Conservation (phyloP, 73 alveolate species). For the Effrenium voratum region DNA sequence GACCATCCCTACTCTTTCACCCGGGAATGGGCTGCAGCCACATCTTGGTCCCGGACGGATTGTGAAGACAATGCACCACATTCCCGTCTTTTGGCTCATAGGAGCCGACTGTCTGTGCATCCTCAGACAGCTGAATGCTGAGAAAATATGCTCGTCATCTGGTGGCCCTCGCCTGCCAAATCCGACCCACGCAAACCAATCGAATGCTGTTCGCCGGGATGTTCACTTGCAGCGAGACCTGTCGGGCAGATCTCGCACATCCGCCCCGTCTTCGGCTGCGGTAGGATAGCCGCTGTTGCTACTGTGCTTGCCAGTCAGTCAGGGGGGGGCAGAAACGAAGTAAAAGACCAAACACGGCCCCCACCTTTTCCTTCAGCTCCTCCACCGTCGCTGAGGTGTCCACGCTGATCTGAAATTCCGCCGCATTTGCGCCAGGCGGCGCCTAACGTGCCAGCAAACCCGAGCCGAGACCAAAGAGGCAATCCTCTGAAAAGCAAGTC, state of each 20-base stretch:
- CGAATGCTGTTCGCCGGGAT: conserved; percentile 85
- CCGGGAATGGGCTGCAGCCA: not conserved
- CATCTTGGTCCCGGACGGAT: not conserved
- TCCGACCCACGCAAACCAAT: conserved; percentile 70
- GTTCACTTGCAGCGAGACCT: not conserved
- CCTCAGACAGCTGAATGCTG: too few species aligned
- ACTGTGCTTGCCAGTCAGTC: not conserved
- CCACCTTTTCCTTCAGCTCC: conserved; percentile 74
- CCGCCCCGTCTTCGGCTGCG: not conserved
- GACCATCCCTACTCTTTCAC: too few species aligned
- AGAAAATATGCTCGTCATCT: too few species aligned
- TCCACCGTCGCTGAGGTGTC: conserved; percentile 67
- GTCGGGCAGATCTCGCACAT: not conserved
- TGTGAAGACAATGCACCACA: conserved; percentile 82
- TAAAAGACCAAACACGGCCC: not conserved
- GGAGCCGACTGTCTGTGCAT: conserved; percentile 76
- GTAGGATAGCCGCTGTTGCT: not conserved
- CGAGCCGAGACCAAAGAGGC: not conserved
- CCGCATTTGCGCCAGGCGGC: conserved; percentile 34
- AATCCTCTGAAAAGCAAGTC: not conserved
- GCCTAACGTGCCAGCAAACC: not conserved
- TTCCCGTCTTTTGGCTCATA: conserved; percentile 79
- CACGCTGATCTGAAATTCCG: conserved; percentile 41
- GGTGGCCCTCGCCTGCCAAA: too few species aligned
- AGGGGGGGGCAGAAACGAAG: not conserved